Conservation (phyloP, 2,329 filamentous ascomycete genomes). For the Fusarium metavorans region DNA sequence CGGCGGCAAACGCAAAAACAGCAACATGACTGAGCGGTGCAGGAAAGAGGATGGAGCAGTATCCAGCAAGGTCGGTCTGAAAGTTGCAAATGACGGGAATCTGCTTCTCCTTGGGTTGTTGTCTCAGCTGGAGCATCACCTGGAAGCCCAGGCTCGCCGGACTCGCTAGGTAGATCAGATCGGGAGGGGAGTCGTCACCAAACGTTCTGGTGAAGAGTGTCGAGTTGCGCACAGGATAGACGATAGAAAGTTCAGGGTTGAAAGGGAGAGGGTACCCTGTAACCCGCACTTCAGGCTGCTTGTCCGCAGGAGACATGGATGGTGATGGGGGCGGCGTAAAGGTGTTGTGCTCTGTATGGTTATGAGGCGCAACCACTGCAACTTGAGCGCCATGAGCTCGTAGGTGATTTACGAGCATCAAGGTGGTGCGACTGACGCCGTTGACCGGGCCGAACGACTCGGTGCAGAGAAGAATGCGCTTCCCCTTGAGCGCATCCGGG, state of each 20-base stretch:
- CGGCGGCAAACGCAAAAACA: constrained; percentile 70
- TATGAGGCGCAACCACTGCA: constrained; percentile 74
- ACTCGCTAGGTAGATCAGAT: constrained; percentile 77
- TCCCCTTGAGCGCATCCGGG: constrained; percentile 64
- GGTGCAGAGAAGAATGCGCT: constrained; percentile 74
- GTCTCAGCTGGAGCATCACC: constrained; percentile 75
- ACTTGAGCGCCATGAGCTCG: constrained; percentile 73
- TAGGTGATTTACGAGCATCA: constrained; percentile 76
- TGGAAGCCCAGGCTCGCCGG: constrained; percentile 79
- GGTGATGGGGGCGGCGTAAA: constrained; percentile 60
- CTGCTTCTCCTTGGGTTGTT: constrained; percentile 65
- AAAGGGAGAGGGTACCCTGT: constrained; percentile 76
- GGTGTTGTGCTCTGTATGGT: constrained; percentile 65
- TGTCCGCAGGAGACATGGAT: constrained; percentile 47
- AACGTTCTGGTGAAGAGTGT: constrained; percentile 72
- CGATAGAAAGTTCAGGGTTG: constrained; percentile 77
- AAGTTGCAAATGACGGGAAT: constrained; percentile 76
- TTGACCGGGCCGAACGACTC: constrained; percentile 80
- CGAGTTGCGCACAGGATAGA: constrained; percentile 75
- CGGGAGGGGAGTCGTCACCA: constrained; percentile 62
- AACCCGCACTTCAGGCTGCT: constrained; percentile 66
- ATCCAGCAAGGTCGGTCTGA: constrained; percentile 77
- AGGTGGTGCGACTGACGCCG: constrained; percentile 77
- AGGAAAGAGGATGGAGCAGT: constrained; percentile 77
- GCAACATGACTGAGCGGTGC: constrained; percentile 70